A percentile compares a stretch with the other conserved stretches of the same genome.
Conservation (phyloP, 768 basidiomycete genomes). For the Boletus sp. region DNA sequence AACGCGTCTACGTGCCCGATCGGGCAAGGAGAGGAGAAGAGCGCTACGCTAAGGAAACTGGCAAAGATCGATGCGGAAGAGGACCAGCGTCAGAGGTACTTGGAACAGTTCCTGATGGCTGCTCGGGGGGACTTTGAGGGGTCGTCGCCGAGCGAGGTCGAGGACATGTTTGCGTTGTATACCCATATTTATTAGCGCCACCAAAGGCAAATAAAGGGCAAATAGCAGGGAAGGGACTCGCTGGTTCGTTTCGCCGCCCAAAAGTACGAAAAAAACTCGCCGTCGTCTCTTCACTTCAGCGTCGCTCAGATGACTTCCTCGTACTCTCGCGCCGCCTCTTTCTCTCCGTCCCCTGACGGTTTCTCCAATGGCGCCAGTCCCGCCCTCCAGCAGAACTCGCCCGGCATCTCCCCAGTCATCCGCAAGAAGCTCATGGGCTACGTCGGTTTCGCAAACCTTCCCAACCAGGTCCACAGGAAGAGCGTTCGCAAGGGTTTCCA, state of each 20-base stretch:
- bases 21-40: background rate
- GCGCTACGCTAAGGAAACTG: constrained; percentile 7
- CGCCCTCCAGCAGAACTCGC: constrained; percentile 44
- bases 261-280: constrained; percentile 45
- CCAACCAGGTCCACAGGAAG: constrained; percentile 99
- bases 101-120: too few relatives aligned
- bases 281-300: constrained; percentile 21
- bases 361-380: constrained; percentile 62
- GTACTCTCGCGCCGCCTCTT: constrained; percentile 62
- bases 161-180: constrained; percentile 42
- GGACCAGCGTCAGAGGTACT: background rate
- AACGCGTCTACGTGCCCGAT: background rate
- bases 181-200: constrained; percentile 34
- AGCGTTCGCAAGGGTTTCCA: constrained; percentile 98
- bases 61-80: constrained; percentile 26
- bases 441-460: constrained; percentile 95
- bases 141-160: background rate
- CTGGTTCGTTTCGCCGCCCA: constrained; percentile 43
- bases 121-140: too few relatives aligned
- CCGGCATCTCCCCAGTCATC: constrained; percentile 40
- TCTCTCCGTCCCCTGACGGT: constrained; percentile 53
- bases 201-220: constrained; percentile 36
- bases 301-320: constrained; percentile 68
- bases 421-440: constrained; percentile 96
- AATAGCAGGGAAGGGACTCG: constrained; percentile 25